Evolutionary conservation across 2,329 filamentous ascomycete species (phyloP).

Genomic region (Calonectria honghensis): DNA sequence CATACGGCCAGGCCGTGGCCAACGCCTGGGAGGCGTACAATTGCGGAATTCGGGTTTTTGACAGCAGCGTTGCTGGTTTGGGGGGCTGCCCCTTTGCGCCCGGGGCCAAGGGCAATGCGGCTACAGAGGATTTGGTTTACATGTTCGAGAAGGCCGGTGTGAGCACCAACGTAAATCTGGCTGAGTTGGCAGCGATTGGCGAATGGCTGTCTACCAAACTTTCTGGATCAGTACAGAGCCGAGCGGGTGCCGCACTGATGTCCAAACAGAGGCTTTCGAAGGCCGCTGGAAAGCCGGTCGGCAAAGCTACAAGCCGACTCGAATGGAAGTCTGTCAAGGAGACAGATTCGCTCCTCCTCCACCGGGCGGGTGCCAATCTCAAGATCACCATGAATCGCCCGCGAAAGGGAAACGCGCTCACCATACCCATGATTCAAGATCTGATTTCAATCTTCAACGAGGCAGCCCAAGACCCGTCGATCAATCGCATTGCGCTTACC

Average conservation of each 20-base stretch:
- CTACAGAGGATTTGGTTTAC: conserved; percentile 38
- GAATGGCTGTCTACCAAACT: conserved; percentile 74
- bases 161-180: conserved; percentile 69
- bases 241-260: conserved; percentile 65
- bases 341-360: conserved; percentile 51
- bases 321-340: conserved; percentile 32
- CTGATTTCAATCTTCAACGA: conserved; percentile 56
- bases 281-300: not conserved
- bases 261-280: not conserved
- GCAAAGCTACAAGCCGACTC: conserved; percentile 2
- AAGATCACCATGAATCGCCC: conserved; percentile 58
- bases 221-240: conserved; percentile 67
- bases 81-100: conserved; percentile 41
- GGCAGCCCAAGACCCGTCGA: conserved; percentile 49
- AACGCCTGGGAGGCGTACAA: conserved; percentile 79
- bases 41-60: conserved; percentile 79
- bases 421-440: conserved; percentile 58
- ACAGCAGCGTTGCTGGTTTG: conserved; percentile 62
- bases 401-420: conserved; percentile 63
- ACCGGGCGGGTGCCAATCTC: conserved; percentile 55
- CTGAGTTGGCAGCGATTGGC: conserved; percentile 72
- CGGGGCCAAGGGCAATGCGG: conserved; percentile 36
- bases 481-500: conserved; percentile 61
- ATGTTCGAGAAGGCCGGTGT: conserved; percentile 32
- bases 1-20: conserved; percentile 80